Evolutionary conservation across 208 protist genomes (phyloP).

Genomic region (Crithidia sp.): DNA sequence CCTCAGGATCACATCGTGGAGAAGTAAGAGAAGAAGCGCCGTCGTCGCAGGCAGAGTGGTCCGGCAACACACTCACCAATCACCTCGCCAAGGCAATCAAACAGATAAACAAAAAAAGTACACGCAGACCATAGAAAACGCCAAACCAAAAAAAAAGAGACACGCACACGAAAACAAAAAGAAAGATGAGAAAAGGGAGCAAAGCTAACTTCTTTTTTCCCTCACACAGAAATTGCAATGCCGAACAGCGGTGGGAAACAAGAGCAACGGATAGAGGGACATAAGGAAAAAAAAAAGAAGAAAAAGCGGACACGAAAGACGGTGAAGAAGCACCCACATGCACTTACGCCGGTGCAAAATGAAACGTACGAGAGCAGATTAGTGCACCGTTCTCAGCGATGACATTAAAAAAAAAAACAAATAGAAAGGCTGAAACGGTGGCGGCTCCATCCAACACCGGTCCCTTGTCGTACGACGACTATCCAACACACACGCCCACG

Average conservation of each 20-base stretch:
- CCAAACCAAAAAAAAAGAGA: conserved; percentile 18
- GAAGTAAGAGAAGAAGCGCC: conserved; percentile 17
- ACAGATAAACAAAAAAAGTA: background rate
- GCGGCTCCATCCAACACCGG: too few species aligned
- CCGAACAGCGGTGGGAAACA: too few species aligned
- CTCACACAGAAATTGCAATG: background rate
- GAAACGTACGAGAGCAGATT: background rate
- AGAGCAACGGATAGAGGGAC: background rate
- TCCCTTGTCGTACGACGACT: too few species aligned
- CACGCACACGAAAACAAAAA: conserved; percentile 7
- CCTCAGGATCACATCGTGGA: too few species aligned
- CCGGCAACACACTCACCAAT: too few species aligned
- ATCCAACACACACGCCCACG: too few species aligned
- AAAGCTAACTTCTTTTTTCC: background rate
- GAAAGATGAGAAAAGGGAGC: too few species aligned
- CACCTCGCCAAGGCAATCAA: background rate
- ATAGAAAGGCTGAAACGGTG: background rate
- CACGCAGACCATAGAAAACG: background rate
- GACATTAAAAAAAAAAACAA: background rate
- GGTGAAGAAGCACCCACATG: background rate
- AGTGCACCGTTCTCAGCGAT: too few species aligned
- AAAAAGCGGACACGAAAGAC: background rate
- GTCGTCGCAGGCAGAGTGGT: too few species aligned
- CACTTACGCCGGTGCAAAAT: background rate
- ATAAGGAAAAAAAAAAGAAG: conserved; percentile 4